These are phyloP conservation scores for Paramecium biaurelia DNA, from an alignment of 73 alveolate species.

Conservation along the genomic window DNA sequence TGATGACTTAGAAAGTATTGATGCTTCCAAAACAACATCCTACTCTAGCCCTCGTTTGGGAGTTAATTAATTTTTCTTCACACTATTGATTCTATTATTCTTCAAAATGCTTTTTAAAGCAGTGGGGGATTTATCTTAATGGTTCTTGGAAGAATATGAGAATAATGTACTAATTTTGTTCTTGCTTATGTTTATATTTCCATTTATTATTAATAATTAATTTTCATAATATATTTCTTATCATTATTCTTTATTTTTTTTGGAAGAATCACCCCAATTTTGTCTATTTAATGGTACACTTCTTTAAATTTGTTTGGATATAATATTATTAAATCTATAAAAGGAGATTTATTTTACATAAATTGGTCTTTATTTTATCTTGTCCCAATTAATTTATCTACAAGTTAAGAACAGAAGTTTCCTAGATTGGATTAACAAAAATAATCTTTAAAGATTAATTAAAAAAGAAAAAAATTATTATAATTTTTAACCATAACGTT, in stretches of 20 bases:
- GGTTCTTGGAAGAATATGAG: background rate
- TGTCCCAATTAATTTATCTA: background rate
- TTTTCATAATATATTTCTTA: background rate
- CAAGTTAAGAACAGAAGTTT: too few species aligned
- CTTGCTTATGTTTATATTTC: background rate
- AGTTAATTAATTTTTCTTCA: background rate
- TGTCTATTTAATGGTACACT: background rate
- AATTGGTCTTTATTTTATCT: too few species aligned
- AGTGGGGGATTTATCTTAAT: background rate
- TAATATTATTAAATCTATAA: background rate
- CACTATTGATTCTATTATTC: background rate
- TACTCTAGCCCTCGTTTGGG: background rate
- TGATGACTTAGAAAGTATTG: slow-evolving; percentile 7
- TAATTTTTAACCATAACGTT: background rate
- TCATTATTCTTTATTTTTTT: background rate
- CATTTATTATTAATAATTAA: background rate
- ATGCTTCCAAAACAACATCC: slow-evolving; percentile 16
- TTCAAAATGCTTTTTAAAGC: background rate
- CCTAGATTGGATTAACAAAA: background rate
- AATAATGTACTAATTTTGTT: background rate
- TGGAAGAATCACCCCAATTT: background rate
- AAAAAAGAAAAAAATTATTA: background rate
- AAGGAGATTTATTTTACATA: background rate
- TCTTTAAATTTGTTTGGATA: background rate
- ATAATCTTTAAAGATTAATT: background rate